phyloP scores from a whole-genome alignment of 2,329 filamentous ascomycete genomes.

The Diplodia corticola region DNA sequence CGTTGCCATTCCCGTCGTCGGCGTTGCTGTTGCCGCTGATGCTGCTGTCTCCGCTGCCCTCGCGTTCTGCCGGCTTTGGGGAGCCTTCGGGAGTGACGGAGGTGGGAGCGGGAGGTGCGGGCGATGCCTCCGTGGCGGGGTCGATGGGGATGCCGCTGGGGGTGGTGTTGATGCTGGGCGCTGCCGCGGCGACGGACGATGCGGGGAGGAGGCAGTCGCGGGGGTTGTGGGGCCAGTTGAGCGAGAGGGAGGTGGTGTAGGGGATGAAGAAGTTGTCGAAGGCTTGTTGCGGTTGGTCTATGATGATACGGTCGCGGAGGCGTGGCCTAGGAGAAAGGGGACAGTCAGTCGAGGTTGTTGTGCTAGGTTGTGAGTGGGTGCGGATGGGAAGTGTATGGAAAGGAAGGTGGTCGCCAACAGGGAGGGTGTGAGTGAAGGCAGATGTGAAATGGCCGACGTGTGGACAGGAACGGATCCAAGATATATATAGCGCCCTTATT shows the following conservation, averaged over 20 bases:
- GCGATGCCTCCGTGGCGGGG: conserved; percentile 15
- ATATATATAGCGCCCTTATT: neutral
- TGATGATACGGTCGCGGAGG: conserved; percentile 64
- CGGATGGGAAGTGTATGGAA: neutral
- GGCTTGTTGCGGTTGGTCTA: conserved; percentile 48
- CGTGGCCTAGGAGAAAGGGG: conserved; percentile 54
- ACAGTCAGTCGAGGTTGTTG: conserved; percentile 5
- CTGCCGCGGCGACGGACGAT: conserved; percentile 24
- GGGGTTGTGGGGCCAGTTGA: conserved; percentile 84
- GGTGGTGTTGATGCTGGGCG: conserved; percentile 18
- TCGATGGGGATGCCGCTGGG: conserved; percentile 16
- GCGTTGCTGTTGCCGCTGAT: too few species aligned
- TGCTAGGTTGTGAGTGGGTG: neutral
- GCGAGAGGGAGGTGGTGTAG: conserved; percentile 70
- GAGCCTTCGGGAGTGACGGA: neutral
- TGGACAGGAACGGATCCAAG: neutral
- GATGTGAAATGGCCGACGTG: neutral
- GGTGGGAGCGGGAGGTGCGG: neutral
- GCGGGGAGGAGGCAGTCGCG: conserved; percentile 64
- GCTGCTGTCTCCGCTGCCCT: neutral
- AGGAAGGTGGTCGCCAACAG: too few species aligned
- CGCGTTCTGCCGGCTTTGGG: neutral
- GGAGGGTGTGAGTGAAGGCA: neutral
- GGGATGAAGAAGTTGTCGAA: conserved; percentile 85
- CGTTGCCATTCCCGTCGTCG: neutral